Evolutionary conservation across 305 asterid species (phyloP).

Genomic region (Stenogyne calaminthoides): DNA sequence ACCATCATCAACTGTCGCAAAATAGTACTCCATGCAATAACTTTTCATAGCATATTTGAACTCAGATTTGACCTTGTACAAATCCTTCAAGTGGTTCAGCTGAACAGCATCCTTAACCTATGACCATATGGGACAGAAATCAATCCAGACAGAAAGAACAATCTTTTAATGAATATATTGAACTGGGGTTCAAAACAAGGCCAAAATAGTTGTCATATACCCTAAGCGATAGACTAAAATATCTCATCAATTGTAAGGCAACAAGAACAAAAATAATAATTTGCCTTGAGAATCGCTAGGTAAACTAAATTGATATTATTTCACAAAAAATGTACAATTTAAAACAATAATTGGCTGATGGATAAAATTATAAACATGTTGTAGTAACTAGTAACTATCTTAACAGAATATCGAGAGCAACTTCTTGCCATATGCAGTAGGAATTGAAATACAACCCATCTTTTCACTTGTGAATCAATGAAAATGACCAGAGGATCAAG

Average conservation of each 20-base stretch:
- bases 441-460: constrained; percentile 28
- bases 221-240: neutral
- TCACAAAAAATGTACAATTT: neutral
- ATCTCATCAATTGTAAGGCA: constrained; percentile 23
- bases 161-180: constrained; percentile 9
- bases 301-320: neutral
- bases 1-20: constrained; percentile 61
- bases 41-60: constrained; percentile 74
- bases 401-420: constrained; percentile 9
- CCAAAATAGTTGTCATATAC: neutral
- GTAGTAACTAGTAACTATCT: neutral
- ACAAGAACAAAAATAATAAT: neutral
- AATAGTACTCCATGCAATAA: constrained; percentile 90
- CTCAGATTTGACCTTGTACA: constrained; percentile 82
- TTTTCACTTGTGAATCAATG: constrained; percentile 19
- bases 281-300: neutral
- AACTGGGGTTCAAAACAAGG: neutral
- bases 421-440: constrained; percentile 1
- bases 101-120: constrained; percentile 76
- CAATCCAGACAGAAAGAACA: constrained; percentile 11
- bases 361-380: neutral
- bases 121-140: constrained; percentile 31
- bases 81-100: constrained; percentile 50
- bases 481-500: constrained; percentile 14
- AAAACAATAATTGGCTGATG: constrained; percentile 4